Base-by-base conservation (phyloP, 2,329 filamentous ascomycete genomes). In the Nigrospora sphaerica region DNA sequence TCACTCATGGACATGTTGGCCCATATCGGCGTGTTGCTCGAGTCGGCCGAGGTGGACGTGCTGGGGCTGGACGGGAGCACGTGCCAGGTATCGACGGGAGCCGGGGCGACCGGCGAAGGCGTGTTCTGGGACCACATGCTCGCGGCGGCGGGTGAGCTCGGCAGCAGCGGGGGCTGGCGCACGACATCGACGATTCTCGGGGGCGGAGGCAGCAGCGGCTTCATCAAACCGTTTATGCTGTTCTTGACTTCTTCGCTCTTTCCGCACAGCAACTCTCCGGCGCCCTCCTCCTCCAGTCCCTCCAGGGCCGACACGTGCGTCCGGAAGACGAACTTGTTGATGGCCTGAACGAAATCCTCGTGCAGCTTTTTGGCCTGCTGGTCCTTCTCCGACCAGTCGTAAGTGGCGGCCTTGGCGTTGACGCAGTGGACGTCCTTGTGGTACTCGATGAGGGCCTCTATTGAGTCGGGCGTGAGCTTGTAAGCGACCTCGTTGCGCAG, bases 341-440 rank as follows among this genome's bases (percentile, higher is more conserved):
- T 85, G 54, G 91, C 88, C 72, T 97, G 92, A 54, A 97, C 80
- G 62, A 96, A 97, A 61, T 95, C 90, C 50, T 96, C 89, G 65
- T 97, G 93, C 59, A 97, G 77, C 75, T 95, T 96, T 82, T 95
- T 96, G 72, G 95, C 79, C 64, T 97, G 92, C 57, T 86, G 78
- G 60, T 96, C 91, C 78, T 97, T 97, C 69, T 96, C 92, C 36
- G 90, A 83, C 93, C 93, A 98, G 68, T 88, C 84, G 75, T 90
- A 95, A 43, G 89, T 95, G 66, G 78, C 88, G 59, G 90, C 88
- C 56, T 89, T 88, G 59, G 88, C 85, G 65, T 98, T 88, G 60
- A 91, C 80, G 57, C 88, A 95, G 75, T 95, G 91, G 58, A 97
- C 80, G 54, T 96, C 88, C 75, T 93, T 91, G 79, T 98, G 93